phyloP scores from a whole-genome alignment of 1,139 yeast species.

The Pneumocystis sp. region DNA sequence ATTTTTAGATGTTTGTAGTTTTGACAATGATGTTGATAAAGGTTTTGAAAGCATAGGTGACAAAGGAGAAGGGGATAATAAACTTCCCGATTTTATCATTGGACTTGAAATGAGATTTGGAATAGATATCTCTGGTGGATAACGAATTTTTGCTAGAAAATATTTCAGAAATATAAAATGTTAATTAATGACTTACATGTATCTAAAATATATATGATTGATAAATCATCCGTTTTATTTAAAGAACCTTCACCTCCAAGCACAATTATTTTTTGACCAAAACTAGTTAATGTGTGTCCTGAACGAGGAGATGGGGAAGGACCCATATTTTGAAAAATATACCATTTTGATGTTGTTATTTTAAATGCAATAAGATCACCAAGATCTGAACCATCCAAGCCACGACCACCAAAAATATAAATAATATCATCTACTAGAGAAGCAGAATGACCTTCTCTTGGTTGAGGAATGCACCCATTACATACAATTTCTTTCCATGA shows the following conservation, averaged over 20 bases:
- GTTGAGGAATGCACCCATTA: conserved; percentile 58
- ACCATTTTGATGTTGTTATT: conserved; percentile 59
- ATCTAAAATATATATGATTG: conserved; percentile 28
- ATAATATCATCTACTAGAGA: conserved; percentile 64
- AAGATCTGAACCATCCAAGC: conserved; percentile 55
- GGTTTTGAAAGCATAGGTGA: conserved; percentile 2
- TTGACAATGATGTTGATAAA: conserved; percentile 1
- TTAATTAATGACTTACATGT: conserved; percentile 19
- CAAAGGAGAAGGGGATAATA: conserved; percentile 6
- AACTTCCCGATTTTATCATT: conserved; percentile 1
- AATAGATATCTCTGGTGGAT: conserved; percentile 14
- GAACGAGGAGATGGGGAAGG: conserved; percentile 72
- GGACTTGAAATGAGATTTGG: neutral
- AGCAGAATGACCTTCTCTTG: conserved; percentile 85
- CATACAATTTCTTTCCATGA: conserved; percentile 43
- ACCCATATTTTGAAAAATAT: conserved; percentile 41
- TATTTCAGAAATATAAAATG: neutral
- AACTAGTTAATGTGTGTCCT: conserved; percentile 82
- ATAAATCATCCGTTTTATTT: conserved; percentile 18
- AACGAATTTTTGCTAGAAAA: conserved; percentile 12
- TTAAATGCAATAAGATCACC: conserved; percentile 63
- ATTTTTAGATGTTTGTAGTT: neutral
- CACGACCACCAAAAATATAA: conserved; percentile 85
- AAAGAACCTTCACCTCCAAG: conserved; percentile 55
- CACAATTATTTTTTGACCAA: conserved; percentile 55